These are phyloP conservation scores for Lotmaria passim DNA, from an alignment of 208 protist genomes.

Conservation along the genomic window DNA sequence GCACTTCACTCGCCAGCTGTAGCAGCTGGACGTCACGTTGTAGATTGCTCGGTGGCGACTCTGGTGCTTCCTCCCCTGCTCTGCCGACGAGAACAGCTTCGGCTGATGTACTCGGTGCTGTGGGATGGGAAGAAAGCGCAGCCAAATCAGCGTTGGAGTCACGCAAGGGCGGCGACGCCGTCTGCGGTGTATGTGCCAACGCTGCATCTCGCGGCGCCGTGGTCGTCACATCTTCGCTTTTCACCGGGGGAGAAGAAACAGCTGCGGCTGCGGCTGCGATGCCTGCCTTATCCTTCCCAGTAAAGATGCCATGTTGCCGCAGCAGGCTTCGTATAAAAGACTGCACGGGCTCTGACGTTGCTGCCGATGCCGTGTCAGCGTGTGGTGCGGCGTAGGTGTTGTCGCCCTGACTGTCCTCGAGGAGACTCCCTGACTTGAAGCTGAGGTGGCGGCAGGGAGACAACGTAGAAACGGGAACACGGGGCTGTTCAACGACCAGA, in stretches of 20 bases:
- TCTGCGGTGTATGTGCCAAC: no score
- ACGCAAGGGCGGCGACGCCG: no score
- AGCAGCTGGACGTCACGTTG: slow-evolving; percentile 39
- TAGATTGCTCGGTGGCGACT: background rate
- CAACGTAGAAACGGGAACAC: background rate
- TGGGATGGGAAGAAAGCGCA: no score
- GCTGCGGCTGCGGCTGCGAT: background rate
- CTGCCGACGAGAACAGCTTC: no score
- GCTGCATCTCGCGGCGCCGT: no score
- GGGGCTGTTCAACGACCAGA: background rate
- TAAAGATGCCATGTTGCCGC: slow-evolving; percentile 20
- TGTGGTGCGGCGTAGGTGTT: background rate
- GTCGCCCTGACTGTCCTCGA: background rate
- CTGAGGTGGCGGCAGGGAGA: slow-evolving; percentile 13
- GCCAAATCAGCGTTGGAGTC: no score
- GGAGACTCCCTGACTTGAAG: slow-evolving; percentile 6
- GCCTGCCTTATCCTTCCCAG: background rate
- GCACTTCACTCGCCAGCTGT: slow-evolving; percentile 56
- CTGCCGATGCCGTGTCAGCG: background rate
- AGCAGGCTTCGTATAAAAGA: slow-evolving; percentile 18
- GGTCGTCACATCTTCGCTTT: no score
- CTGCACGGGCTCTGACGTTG: slow-evolving; percentile 13
- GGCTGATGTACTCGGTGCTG: no score
- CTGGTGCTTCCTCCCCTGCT: no score
- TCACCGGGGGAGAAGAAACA: no score